Percentiles rank a stretch among this genome's conserved stretches.
Conservation (phyloP, 495 filamentous ascomycete genomes). For the Penicillium goetzii region DNA sequence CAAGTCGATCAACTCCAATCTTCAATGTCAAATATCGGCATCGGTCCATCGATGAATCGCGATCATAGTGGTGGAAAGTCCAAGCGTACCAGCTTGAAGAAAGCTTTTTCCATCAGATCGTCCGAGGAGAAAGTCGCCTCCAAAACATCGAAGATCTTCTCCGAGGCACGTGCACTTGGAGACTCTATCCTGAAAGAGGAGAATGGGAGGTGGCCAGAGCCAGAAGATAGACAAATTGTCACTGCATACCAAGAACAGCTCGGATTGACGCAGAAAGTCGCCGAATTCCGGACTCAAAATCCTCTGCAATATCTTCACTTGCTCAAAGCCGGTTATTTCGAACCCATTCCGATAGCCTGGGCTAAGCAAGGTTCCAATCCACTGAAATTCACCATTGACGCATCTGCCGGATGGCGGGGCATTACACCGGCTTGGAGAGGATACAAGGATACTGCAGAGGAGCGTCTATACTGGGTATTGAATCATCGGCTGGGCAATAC, state of each 20-base stretch:
- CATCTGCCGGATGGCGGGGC: conserved; percentile 49
- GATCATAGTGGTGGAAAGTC: conserved; percentile 22
- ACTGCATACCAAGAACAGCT: conserved; percentile 45
- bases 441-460: conserved; percentile 52
- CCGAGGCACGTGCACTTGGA: conserved; percentile 25
- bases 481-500: conserved; percentile 43
- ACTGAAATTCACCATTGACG: conserved; percentile 50
- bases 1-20: conserved; percentile 24
- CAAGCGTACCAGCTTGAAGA: conserved; percentile 38
- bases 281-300: conserved; percentile 37
- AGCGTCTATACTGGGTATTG: conserved; percentile 53
- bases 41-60: conserved; percentile 17
- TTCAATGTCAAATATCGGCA: conserved; percentile 31
- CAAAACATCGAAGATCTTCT: conserved; percentile 22
- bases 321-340: conserved; percentile 53
- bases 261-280: conserved; percentile 45
- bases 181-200: conserved; percentile 47
- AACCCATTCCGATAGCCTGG: conserved; percentile 53
- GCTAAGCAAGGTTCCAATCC: conserved; percentile 45
- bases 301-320: conserved; percentile 53
- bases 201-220: conserved; percentile 46
- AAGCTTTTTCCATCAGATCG: conserved; percentile 42
- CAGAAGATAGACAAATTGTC: conserved; percentile 41
- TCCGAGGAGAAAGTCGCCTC: conserved; percentile 38
- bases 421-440: conserved; percentile 53